Percentiles rank a stretch among this genome's conserved stretches.
These are phyloP conservation scores for Verbena officinalis DNA, from an alignment of 257 asterid genomes.

Conservation along the genomic window DNA sequence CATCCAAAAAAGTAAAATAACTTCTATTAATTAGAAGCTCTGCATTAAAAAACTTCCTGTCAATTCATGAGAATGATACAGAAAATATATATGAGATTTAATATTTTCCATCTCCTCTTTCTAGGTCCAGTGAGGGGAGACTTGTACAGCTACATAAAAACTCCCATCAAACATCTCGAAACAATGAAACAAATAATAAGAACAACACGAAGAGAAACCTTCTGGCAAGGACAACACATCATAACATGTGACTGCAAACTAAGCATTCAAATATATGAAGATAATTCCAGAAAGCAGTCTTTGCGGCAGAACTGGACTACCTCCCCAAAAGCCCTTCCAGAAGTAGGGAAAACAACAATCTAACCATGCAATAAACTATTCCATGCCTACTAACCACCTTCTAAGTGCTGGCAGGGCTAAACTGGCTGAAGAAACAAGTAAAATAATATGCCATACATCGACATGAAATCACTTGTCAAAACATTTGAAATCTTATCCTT, in stretches of 20 bases:
- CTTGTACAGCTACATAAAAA: slow-evolving; percentile 5
- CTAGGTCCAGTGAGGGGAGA: slow-evolving; percentile 15
- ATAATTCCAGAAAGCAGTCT: slow-evolving; percentile 14
- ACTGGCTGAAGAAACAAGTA: slow-evolving; percentile 19
- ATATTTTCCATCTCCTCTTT: slow-evolving; percentile 20
- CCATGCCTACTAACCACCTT: slow-evolving; percentile 4
- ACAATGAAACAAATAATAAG: slow-evolving; percentile 18
- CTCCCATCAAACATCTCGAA: slow-evolving; percentile 7
- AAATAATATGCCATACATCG: slow-evolving; percentile 14
- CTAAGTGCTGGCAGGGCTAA: background rate
- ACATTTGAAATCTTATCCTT: slow-evolving; percentile 11
- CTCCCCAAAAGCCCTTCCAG: background rate
- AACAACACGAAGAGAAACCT: background rate
- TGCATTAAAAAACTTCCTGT: slow-evolving; percentile 12
- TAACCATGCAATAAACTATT: background rate
- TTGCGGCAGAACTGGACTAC: slow-evolving; percentile 11
- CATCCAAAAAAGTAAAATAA: slow-evolving; percentile 31
- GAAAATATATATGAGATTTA: slow-evolving; percentile 13
- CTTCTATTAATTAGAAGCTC: slow-evolving; percentile 21
- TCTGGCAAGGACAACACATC: background rate
- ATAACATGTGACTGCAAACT: slow-evolving; percentile 10
- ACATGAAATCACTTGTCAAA: slow-evolving; percentile 4
- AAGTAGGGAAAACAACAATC: background rate
- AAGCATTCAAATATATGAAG: slow-evolving; percentile 4
- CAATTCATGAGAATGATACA: slow-evolving; percentile 16